Evolutionary conservation across 305 asterid species (phyloP).

Genomic region (Solanum hybrid): DNA sequence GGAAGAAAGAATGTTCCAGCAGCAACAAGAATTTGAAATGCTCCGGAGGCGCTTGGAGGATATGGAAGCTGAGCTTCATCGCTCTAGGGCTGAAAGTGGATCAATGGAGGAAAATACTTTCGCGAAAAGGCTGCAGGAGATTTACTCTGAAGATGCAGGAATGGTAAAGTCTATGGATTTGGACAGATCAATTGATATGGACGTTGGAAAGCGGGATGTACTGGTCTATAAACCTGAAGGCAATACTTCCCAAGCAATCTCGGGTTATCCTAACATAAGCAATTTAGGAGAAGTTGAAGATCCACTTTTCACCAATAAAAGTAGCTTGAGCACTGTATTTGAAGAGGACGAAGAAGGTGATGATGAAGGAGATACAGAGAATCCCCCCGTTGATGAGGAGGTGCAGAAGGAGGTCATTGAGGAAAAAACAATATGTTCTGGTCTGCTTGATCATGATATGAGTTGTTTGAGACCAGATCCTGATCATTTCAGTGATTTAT

Average conservation of each 20-base stretch:
- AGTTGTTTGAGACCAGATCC: neutral
- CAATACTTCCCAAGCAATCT: conserved; percentile 6
- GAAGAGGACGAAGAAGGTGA: conserved; percentile 74
- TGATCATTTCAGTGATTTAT: conserved; percentile 3
- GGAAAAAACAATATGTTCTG: conserved; percentile 38
- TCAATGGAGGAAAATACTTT: conserved; percentile 50
- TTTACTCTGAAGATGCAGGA: conserved; percentile 52
- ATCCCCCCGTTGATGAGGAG: conserved; percentile 41
- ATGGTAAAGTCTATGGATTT: conserved; percentile 98
- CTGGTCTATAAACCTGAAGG: conserved; percentile 25
- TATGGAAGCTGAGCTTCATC: conserved; percentile 46
- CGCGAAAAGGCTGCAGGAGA: conserved; percentile 44
- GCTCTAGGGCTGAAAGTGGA: conserved; percentile 38
- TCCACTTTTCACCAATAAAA: conserved; percentile 27
- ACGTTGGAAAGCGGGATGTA: conserved; percentile 22
- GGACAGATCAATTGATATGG: conserved; percentile 65
- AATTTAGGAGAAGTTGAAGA: conserved; percentile 31
- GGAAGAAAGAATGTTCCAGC: conserved; percentile 56
- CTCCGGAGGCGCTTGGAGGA: conserved; percentile 70
- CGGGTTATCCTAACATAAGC: conserved; percentile 11
- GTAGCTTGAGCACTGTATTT: conserved; percentile 66
- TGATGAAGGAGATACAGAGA: conserved; percentile 29
- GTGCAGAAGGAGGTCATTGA: conserved; percentile 81
- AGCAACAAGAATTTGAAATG: conserved; percentile 66
- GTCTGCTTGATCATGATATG: neutral